Percentiles rank a stretch among this genome's conserved stretches.
These are phyloP conservation scores for Paraleonurus japonicus DNA, from an alignment of 257 asterid species.

Conservation along the genomic window DNA sequence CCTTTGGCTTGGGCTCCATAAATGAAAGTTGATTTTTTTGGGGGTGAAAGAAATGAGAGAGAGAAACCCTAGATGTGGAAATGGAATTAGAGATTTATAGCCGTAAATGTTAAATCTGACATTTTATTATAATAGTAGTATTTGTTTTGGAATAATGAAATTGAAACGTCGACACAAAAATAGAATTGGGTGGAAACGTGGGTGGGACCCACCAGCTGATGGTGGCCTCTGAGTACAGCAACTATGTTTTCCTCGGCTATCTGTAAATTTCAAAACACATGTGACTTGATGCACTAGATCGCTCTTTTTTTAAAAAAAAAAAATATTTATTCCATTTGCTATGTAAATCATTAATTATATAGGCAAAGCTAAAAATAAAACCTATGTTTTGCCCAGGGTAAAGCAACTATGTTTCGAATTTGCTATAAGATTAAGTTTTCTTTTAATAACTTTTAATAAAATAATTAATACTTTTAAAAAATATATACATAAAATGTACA, in stretches of 20 bases:
- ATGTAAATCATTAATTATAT: too few species aligned
- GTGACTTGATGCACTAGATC: neutral
- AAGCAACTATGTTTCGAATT: too few species aligned
- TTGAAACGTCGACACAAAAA: neutral
- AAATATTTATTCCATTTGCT: too few species aligned
- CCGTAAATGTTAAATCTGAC: slow-evolving; percentile 7
- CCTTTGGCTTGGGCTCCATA: slow-evolving; percentile 42
- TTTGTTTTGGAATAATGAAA: neutral
- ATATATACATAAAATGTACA: too few species aligned
- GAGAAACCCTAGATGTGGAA: slow-evolving; percentile 37
- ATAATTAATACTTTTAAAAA: too few species aligned
- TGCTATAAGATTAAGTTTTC: too few species aligned
- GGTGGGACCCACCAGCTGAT: neutral
- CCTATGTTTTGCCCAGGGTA: too few species aligned
- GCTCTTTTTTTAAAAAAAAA: too few species aligned
- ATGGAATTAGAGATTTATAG: slow-evolving; percentile 20
- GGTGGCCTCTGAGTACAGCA: neutral
- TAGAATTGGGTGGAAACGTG: neutral
- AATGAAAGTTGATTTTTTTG: slow-evolving; percentile 20
- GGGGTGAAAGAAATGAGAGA: slow-evolving; percentile 21
- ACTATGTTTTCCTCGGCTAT: neutral
- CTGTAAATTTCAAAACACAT: neutral
- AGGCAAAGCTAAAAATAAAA: too few species aligned
- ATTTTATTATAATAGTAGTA: too few species aligned
- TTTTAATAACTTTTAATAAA: too few species aligned